Percentiles rank a stretch among this genome's conserved stretches.
phyloP scores from a whole-genome alignment of 1,284 basidiomycete genomes.

The Exobasidium cylindrosporum region DNA sequence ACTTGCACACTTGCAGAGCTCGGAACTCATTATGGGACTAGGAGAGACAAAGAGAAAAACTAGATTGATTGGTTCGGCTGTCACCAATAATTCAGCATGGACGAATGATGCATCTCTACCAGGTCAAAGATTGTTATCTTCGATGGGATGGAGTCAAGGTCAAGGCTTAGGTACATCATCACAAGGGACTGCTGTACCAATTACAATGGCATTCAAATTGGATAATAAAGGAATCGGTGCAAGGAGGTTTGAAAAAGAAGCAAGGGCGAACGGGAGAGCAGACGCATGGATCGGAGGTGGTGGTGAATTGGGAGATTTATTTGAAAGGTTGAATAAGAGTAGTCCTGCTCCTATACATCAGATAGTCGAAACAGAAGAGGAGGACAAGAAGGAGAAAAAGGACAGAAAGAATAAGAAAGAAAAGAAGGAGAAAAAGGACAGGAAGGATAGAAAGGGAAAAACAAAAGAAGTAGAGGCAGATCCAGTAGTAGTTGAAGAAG shows the following conservation, averaged over 20 bases:
- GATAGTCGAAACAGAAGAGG: constrained; percentile 11
- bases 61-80: constrained; percentile 47
- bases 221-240: constrained; percentile 55
- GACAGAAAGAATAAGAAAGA: constrained; percentile 23
- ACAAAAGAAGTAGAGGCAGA: constrained; percentile 16
- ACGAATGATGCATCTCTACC: constrained; percentile 45
- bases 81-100: constrained; percentile 47
- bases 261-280: constrained; percentile 27
- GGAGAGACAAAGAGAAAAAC: constrained; percentile 48
- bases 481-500: constrained; percentile 15
- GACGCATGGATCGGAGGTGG: constrained; percentile 51
- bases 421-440: constrained; percentile 26
- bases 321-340: constrained; percentile 49
- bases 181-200: constrained; percentile 42
- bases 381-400: constrained; percentile 24
- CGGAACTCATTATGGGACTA: constrained; percentile 42
- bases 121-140: constrained; percentile 51
- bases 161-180: constrained; percentile 42
- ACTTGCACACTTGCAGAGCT: too few relatives aligned
- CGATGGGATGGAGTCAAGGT: constrained; percentile 53
- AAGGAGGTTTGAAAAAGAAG: constrained; percentile 47
- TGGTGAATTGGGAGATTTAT: constrained; percentile 48
- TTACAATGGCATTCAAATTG: constrained; percentile 45
- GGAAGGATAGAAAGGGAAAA: constrained; percentile 24
- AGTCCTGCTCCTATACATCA: constrained; percentile 17